Evolutionary conservation across 176 grass and related monocot species (phyloP).

Genomic region (Hordeum vulgare): DNA sequence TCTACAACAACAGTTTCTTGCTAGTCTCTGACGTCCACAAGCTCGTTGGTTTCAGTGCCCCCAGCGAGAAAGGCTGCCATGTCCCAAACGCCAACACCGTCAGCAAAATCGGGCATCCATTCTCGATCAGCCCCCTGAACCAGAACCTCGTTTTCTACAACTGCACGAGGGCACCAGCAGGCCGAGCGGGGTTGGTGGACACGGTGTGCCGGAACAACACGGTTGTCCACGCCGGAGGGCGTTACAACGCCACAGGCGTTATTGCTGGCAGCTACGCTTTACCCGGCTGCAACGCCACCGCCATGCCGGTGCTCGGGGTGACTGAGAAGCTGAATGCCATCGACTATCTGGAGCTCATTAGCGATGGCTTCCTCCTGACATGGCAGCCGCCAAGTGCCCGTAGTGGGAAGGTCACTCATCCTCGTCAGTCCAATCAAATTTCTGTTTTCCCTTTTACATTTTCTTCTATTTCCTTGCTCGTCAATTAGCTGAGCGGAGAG

Average conservation of each 20-base stretch:
- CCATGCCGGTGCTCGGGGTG: not conserved
- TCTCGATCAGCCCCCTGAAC: not conserved
- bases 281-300: not conserved
- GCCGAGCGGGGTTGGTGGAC: not conserved
- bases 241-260: not conserved
- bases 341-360: slow-evolving; percentile 7
- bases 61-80: not conserved
- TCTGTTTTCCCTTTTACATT: too few relatives aligned
- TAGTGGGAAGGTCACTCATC: not conserved
- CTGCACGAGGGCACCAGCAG: not conserved
- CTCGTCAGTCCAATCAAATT: too few relatives aligned
- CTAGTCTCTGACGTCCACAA: not conserved
- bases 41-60: not conserved
- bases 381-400: not conserved
- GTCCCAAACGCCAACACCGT: not conserved
- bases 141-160: slow-evolving; percentile 21
- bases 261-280: not conserved
- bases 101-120: not conserved
- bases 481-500: too few relatives aligned
- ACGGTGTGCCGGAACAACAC: not conserved
- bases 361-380: slow-evolving; percentile 23
- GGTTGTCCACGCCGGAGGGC: not conserved
- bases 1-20: not conserved
- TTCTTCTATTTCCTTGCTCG: too few relatives aligned
- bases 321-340: not conserved